Conservation (phyloP, 805 yeast genomes). For the Pichia deserticola region DNA sequence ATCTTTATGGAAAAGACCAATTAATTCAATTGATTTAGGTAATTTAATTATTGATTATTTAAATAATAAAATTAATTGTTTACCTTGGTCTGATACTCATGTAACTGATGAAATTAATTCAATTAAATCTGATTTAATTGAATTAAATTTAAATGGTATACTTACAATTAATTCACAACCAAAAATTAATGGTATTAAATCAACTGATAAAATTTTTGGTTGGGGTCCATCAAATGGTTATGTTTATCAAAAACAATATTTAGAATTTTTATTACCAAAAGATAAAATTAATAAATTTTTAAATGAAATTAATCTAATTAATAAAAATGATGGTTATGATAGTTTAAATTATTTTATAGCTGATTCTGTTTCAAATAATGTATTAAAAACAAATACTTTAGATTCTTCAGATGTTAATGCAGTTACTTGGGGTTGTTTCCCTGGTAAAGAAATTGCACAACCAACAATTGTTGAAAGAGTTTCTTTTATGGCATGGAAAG, state of each 20-base stretch:
- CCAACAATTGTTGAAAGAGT: conserved; percentile 92
- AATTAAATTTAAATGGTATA: conserved; percentile 60
- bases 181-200: conserved; percentile 71
- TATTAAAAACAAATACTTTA: conserved; percentile 44
- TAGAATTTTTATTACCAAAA: conserved; percentile 76
- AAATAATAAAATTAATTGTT: conserved; percentile 58
- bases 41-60: conserved; percentile 61
- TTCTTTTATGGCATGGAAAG: conserved; percentile 95
- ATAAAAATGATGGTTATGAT: conserved; percentile 35
- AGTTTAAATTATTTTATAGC: conserved; percentile 76
- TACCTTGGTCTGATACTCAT: conserved; percentile 96
- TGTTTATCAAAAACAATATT: conserved; percentile 89
- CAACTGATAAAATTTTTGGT: conserved; percentile 67
- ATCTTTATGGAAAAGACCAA: conserved; percentile 86
- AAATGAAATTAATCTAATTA: conserved; percentile 38
- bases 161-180: conserved; percentile 92
- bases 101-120: conserved; percentile 66
- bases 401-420: conserved; percentile 75
- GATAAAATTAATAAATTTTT: conserved; percentile 31
- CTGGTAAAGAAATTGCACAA: conserved; percentile 89
- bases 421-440: conserved; percentile 98
- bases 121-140: conserved; percentile 50
- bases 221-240: conserved; percentile 96
- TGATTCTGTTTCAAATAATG: conserved; percentile 19
- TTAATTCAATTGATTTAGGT: conserved; percentile 48